Evolutionary conservation across 345 rosid genomes (phyloP).

Genomic region (Iberis pinnata): DNA sequence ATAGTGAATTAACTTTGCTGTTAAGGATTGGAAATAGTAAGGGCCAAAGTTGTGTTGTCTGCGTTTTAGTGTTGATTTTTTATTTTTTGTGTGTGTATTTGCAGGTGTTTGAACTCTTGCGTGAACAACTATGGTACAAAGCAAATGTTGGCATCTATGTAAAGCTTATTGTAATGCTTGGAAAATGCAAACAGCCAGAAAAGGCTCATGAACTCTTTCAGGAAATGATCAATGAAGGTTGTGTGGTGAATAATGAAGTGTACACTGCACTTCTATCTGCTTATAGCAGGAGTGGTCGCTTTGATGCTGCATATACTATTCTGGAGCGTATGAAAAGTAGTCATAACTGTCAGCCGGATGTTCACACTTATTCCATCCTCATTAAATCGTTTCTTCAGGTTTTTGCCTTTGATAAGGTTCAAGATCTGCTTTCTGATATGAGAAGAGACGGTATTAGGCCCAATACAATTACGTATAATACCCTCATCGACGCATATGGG

Average conservation of each 20-base stretch:
- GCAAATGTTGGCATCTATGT: constrained; percentile 61
- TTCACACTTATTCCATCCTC: constrained; percentile 87
- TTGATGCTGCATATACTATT: constrained; percentile 58
- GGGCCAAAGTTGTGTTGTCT: background rate
- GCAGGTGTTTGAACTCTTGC: constrained; percentile 71
- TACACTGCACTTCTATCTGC: constrained; percentile 78
- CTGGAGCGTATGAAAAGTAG: constrained; percentile 69
- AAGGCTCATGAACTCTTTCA: constrained; percentile 74
- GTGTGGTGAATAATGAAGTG: constrained; percentile 54
- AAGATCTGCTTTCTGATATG: constrained; percentile 69
- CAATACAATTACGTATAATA: constrained; percentile 73
- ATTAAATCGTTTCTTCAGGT: constrained; percentile 82
- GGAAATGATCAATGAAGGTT: constrained; percentile 69
- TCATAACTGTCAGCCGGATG: constrained; percentile 67
- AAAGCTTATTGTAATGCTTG: constrained; percentile 82
- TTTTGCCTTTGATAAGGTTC: constrained; percentile 55
- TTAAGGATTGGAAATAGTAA: background rate
- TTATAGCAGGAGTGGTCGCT: constrained; percentile 63
- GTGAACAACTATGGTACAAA: constrained; percentile 82
- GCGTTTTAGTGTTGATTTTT: constrained; percentile 2
- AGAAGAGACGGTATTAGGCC: constrained; percentile 54
- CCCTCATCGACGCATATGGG: constrained; percentile 79
- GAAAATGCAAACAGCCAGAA: constrained; percentile 82
- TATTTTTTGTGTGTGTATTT: background rate
- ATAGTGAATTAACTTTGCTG: too few relatives aligned